Evolutionary conservation across 2,329 filamentous ascomycete genomes (phyloP).

Genomic region (Pseudogymnoascus sp.): DNA sequence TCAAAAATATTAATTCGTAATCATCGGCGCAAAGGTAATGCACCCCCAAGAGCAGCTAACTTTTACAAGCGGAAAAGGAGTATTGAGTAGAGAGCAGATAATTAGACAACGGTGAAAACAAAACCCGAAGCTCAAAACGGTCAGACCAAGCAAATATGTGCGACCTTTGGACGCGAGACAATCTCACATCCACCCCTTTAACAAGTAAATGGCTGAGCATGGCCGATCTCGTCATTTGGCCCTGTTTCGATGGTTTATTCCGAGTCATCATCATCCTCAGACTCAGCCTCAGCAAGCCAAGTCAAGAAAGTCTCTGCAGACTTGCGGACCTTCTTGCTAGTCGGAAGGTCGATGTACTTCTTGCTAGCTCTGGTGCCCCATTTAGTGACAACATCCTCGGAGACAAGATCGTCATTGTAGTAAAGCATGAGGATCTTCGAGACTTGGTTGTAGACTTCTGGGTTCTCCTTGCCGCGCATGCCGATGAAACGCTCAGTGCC

Average conservation of each 20-base stretch:
- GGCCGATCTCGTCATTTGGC: background rate
- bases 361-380: constrained; percentile 96
- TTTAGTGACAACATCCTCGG: constrained; percentile 78
- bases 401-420: constrained; percentile 84
- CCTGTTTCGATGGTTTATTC: constrained; percentile 31
- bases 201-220: background rate
- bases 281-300: constrained; percentile 85
- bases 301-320: constrained; percentile 87
- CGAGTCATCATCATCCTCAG: constrained; percentile 54
- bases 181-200: background rate
- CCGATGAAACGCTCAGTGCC: constrained; percentile 89
- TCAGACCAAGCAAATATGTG: constrained; percentile 1
- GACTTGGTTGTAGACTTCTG: constrained; percentile 69
- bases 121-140: background rate
- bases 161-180: background rate
- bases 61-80: constrained; percentile 3
- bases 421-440: constrained; percentile 82
- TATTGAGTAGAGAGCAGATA: constrained; percentile 9
- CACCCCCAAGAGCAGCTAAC: constrained; percentile 3
- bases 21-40: constrained; percentile 1
- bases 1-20: constrained; percentile 8
- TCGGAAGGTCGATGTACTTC: constrained; percentile 88
- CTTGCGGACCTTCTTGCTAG: constrained; percentile 92
- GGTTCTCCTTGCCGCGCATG: constrained; percentile 62
- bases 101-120: constrained; percentile 2